Evolutionary conservation across 768 basidiomycete species (phyloP).

Genomic region (Auricularia sp.): DNA sequence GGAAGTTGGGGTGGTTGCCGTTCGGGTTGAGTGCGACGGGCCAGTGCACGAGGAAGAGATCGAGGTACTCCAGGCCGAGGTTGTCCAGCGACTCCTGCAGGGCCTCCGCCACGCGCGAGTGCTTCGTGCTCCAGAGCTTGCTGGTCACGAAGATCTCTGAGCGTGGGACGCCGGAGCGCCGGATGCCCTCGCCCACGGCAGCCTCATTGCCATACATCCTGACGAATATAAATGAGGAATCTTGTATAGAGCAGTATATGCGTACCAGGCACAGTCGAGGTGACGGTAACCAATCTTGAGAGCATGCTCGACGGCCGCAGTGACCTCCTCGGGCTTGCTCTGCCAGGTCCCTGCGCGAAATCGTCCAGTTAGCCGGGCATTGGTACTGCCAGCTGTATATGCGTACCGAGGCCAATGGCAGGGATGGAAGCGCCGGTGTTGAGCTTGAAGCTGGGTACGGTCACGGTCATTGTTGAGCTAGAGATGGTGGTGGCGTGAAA

Average conservation of each 20-base stretch:
- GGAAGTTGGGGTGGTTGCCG: constrained; percentile 26
- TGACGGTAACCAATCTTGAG: constrained; percentile 36
- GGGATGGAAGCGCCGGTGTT: constrained; percentile 35
- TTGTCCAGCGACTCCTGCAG: constrained; percentile 21
- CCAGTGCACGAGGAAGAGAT: constrained; percentile 45
- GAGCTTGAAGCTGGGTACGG: constrained; percentile 25
- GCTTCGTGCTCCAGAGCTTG: constrained; percentile 28
- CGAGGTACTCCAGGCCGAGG: constrained; percentile 23
- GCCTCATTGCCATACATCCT: constrained; percentile 11
- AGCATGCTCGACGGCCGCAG: not conserved
- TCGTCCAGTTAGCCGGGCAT: constrained; percentile 17
- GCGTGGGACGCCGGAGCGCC: constrained; percentile 27
- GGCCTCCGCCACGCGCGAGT: constrained; percentile 19
- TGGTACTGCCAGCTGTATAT: not conserved
- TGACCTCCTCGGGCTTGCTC: constrained; percentile 5
- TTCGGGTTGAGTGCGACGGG: constrained; percentile 25
- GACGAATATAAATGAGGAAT: not conserved
- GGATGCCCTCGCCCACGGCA: constrained; percentile 36
- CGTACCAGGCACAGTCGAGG: constrained; percentile 26
- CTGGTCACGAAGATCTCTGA: constrained; percentile 41
- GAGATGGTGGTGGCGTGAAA: not conserved
- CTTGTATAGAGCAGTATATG: constrained; percentile 15
- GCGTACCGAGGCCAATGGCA: constrained; percentile 25
- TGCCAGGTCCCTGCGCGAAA: constrained; percentile 8
- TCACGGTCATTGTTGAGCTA: not conserved